Evolutionary conservation across 352 stramenopile species (phyloP).

Genomic region (Phytophthora colocasiae): DNA sequence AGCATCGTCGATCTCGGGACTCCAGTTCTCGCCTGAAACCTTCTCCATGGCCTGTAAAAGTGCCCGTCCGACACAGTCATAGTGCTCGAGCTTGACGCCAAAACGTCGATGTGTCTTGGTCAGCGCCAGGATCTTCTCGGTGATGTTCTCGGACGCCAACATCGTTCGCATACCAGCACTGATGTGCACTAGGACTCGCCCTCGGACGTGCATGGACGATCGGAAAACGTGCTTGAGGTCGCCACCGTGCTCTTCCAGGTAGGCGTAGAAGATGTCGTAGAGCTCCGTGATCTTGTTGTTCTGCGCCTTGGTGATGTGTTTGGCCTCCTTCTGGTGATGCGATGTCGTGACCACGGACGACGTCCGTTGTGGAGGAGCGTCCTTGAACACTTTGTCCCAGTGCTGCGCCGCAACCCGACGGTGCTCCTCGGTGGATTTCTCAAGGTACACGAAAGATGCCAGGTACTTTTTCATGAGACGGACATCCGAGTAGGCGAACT

Average conservation of each 20-base stretch:
- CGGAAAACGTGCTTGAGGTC: conserved; percentile 62
- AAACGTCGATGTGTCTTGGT: conserved; percentile 60
- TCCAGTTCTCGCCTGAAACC: conserved; percentile 47
- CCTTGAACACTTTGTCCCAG: conserved; percentile 55
- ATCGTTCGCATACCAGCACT: conserved; percentile 60
- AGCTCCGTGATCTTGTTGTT: conserved; percentile 50
- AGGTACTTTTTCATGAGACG: conserved; percentile 52
- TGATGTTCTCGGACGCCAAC: conserved; percentile 41
- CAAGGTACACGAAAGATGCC: conserved; percentile 43
- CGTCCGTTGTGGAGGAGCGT: conserved; percentile 17
- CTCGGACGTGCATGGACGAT: conserved; percentile 56
- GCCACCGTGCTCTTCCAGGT: conserved; percentile 50
- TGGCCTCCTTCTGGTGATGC: conserved; percentile 22
- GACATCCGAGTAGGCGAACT: conserved; percentile 39
- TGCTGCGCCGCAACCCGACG: conserved; percentile 44
- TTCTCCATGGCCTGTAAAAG: conserved; percentile 54
- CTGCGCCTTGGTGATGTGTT: conserved; percentile 35
- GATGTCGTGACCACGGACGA: not conserved
- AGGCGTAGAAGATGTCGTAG: conserved; percentile 65
- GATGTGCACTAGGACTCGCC: conserved; percentile 60
- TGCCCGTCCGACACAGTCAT: conserved; percentile 42
- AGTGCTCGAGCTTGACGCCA: conserved; percentile 59
- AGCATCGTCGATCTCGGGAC: conserved; percentile 45
- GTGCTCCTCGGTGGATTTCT: conserved; percentile 54
- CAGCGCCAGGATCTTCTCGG: conserved; percentile 46